Evolutionary conservation across 345 rosid genomes (phyloP).

Genomic region (Triadica sebifera): DNA sequence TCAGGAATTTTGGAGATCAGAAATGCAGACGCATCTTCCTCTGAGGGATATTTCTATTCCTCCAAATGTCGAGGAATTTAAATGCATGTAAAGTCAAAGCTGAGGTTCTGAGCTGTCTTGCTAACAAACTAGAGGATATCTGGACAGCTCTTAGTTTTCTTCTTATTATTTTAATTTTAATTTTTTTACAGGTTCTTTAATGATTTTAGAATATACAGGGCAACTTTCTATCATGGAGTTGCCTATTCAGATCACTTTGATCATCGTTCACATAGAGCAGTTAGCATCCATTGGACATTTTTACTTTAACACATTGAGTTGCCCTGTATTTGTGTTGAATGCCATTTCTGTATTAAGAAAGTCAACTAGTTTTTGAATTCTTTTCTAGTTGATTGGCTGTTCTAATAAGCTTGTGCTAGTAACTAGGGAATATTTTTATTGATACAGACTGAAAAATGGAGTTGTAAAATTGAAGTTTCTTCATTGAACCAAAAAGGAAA

Average conservation of each 20-base stretch:
- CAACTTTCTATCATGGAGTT: background rate
- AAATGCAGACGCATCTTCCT: background rate
- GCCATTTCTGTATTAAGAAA: background rate
- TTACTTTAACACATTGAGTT: too few species aligned
- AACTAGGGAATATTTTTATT: background rate
- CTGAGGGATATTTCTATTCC: background rate
- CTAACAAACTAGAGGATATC: background rate
- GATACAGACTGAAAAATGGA: too few species aligned
- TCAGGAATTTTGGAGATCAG: background rate
- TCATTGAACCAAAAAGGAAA: too few species aligned
- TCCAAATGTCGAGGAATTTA: conserved; percentile 2
- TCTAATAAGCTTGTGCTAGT: background rate
- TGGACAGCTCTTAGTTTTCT: background rate
- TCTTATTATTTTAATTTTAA: background rate
- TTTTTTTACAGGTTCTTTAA: background rate
- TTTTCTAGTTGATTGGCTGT: background rate
- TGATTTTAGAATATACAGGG: background rate
- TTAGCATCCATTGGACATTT: background rate
- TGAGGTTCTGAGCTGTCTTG: background rate
- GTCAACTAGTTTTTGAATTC: background rate
- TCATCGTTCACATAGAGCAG: background rate
- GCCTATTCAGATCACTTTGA: background rate
- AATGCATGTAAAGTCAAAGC: conserved; percentile 6
- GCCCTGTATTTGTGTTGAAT: background rate
- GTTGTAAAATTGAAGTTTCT: too few species aligned